phyloP scores from a whole-genome alignment of 1,284 basidiomycete genomes.

The Phenoliferia sp. region DNA sequence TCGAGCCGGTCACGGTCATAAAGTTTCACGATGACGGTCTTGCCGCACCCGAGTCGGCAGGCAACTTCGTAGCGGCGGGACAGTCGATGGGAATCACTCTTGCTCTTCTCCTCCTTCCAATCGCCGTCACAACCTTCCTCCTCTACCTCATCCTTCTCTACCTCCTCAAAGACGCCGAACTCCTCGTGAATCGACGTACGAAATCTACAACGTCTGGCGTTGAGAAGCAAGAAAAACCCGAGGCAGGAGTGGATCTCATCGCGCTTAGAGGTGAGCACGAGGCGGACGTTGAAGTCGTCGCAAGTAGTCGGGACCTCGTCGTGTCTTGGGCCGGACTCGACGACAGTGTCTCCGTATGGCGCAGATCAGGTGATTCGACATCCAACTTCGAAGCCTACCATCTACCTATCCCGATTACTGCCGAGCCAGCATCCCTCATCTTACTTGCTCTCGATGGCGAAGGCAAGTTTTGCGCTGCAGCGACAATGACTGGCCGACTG shows the following conservation, averaged over 20 bases:
- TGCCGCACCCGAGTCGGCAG: conserved; percentile 47
- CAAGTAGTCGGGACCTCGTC: conserved; percentile 60
- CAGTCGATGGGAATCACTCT: not conserved
- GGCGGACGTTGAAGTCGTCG: conserved; percentile 77
- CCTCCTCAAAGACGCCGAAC: conserved; percentile 83
- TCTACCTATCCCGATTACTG: conserved; percentile 14
- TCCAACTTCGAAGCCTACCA: not conserved
- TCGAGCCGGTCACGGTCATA: conserved; percentile 64
- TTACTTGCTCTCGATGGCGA: conserved; percentile 29
- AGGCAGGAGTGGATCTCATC: conserved; percentile 4
- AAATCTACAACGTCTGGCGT: conserved; percentile 30
- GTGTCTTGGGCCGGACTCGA: conserved; percentile 68
- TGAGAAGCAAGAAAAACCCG: not conserved
- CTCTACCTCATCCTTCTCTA: conserved; percentile 81
- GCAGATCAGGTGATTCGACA: not conserved
- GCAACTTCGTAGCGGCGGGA: conserved; percentile 26
- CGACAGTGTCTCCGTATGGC: conserved; percentile 13
- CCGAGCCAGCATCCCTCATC: conserved; percentile 21
- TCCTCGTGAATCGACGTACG: conserved; percentile 67
- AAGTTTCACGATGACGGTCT: conserved; percentile 33
- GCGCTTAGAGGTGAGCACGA: conserved; percentile 32
- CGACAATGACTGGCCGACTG: conserved; percentile 41
- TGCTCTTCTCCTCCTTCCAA: conserved; percentile 59
- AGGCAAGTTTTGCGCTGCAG: conserved; percentile 25
- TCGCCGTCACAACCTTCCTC: conserved; percentile 65